Evolutionary conservation across 169 alveolate species (phyloP), one percentile per base, ranked within the genome.

Genomic region (Cryptosporidium felis): DNA sequence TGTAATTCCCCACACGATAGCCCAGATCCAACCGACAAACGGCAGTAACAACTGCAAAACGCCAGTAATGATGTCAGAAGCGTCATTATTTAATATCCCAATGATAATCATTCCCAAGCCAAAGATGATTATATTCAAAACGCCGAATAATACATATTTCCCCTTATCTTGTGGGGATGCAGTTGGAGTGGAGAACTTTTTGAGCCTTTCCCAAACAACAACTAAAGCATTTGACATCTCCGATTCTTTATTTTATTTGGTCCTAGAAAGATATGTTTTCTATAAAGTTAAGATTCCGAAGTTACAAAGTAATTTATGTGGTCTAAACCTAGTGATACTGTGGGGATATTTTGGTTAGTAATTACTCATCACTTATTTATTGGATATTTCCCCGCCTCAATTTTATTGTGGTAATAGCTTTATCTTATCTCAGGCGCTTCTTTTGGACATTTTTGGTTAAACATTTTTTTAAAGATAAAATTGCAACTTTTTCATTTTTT

Each of bases 11-110:
- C 96, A 93, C 38, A 90, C 88, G 5, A 93, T 63, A 1, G 96
- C 90, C 96, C 96, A 93, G 34, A 91, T 38, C 96, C 96, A 93
- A 18, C 96, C 96, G 21, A 93, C 90, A 21, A 93, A 40, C 3
- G 96, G 96, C 0, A 92, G 56, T 10, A 91, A 58, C 18, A 93
- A 74, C 80, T 93, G 96, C 58, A 89, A 45, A 28, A 82, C 81
- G 1, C 96, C 96, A 1, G 93, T 93, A 18, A 92, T 32, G 30
- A 93, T 82, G 58, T 93, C 96, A 34, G 92, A 94, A 2, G 85
- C 82, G 32, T 92, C 91, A 81, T 92, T 91, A 62, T 93, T 91
- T 32, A 61, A 16, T 36, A 93, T 56, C 16, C 96, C 96, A 58
- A 91, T 41, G 45, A 91, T 66, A n/a, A 91, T 82, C 79, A 91